Evolutionary conservation across 345 rosid species (phyloP).

Genomic region (Eucalyptus melliodora): DNA sequence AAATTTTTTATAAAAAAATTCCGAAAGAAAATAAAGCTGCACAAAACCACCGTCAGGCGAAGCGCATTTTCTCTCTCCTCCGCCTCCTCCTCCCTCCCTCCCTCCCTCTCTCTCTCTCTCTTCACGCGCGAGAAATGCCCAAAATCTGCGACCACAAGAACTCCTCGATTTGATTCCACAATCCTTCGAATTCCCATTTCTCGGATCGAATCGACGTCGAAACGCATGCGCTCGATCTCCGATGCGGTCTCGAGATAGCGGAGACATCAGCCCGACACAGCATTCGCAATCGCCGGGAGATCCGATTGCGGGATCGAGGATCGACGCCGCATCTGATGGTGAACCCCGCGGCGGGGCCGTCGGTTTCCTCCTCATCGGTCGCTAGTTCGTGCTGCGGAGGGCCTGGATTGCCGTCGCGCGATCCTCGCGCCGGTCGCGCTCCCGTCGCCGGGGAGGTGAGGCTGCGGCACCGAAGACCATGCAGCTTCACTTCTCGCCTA

Average conservation of each 20-base stretch:
- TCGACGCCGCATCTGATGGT: conserved; percentile 67
- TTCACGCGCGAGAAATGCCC: conserved; percentile 2
- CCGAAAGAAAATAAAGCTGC: background rate
- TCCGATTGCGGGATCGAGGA: background rate
- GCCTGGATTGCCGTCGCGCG: background rate
- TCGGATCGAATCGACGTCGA: background rate
- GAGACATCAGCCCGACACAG: background rate
- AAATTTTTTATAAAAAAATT: background rate
- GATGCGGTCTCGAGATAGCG: conserved; percentile 44
- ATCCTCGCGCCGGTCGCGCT: background rate
- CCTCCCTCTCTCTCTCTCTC: background rate
- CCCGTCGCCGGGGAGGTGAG: conserved; percentile 13
- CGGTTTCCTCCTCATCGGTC: background rate
- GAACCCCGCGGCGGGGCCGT: conserved; percentile 6
- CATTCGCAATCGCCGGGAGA: background rate
- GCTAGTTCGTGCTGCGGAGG: background rate
- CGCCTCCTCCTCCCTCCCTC: background rate
- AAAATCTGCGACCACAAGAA: background rate
- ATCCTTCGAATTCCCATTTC: background rate
- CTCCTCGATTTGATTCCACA: background rate
- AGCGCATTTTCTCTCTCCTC: conserved; percentile 13
- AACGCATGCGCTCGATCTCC: conserved; percentile 9
- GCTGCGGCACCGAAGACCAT: conserved; percentile 59
- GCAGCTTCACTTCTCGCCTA: conserved; percentile 99
- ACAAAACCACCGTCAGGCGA: background rate